Evolutionary conservation across 805 yeast genomes (phyloP).

Genomic region (Metschnikowia proteae): DNA sequence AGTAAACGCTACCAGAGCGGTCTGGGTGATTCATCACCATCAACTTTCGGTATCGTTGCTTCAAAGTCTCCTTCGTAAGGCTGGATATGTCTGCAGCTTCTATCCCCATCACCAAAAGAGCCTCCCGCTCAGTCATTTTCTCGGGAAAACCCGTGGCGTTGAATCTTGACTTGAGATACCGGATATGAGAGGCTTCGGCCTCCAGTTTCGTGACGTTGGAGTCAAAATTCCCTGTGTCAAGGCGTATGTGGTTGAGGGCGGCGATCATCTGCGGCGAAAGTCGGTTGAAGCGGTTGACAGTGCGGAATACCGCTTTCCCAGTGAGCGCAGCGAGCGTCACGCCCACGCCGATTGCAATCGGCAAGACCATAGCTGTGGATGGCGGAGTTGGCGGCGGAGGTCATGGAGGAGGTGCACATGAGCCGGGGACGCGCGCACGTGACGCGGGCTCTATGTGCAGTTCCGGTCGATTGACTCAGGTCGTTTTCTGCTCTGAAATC

Average conservation of each 20-base stretch:
- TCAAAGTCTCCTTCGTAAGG: conserved; percentile 24
- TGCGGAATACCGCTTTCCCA: conserved; percentile 12
- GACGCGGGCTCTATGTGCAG: not conserved
- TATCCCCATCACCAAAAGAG: conserved; percentile 38
- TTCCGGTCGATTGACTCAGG: too few relatives aligned
- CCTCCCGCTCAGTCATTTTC: conserved; percentile 44
- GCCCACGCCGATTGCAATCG: conserved; percentile 18
- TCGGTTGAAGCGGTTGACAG: conserved; percentile 12
- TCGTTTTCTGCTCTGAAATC: too few relatives aligned
- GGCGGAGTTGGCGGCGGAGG: not conserved
- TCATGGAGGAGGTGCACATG: not conserved
- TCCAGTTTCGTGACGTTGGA: conserved; percentile 10
- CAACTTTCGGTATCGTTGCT: conserved; percentile 35
- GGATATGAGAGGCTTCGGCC: conserved; percentile 16
- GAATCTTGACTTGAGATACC: conserved; percentile 19
- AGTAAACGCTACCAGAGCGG: conserved; percentile 36
- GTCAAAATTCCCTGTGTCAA: conserved; percentile 8
- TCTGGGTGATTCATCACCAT: conserved; percentile 44
- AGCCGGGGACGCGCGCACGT: not conserved
- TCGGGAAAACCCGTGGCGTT: conserved; percentile 28
- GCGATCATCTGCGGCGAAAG: conserved; percentile 22
- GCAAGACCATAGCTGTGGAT: conserved; percentile 15
- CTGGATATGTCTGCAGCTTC: conserved; percentile 35
- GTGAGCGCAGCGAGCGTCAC: conserved; percentile 18
- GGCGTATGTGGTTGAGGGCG: conserved; percentile 16